Conservation (phyloP, 768 basidiomycete species). For the Phlebiopsis flavidoalba region DNA sequence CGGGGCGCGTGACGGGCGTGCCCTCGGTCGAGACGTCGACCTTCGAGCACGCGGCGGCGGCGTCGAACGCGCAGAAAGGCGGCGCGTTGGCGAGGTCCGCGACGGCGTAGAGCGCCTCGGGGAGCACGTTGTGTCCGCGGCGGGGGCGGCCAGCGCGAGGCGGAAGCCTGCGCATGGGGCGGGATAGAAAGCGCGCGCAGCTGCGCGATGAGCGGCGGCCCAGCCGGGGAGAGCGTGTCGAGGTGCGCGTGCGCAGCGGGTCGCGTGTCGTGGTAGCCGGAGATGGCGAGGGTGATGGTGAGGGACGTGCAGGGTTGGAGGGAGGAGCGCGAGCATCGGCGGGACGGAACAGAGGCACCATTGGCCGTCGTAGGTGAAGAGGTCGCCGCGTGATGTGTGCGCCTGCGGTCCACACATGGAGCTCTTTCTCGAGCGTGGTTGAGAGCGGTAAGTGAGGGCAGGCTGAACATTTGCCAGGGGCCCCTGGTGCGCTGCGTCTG, state of each 20-base stretch:
- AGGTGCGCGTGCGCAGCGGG: neutral
- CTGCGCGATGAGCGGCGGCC: neutral
- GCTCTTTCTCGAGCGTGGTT: neutral
- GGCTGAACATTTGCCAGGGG: neutral
- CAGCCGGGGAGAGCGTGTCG: neutral
- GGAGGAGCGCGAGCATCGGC: neutral
- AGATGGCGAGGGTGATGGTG: neutral
- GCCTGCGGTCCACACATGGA: neutral
- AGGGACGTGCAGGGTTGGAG: neutral
- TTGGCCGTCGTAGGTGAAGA: slow-evolving; percentile 5
- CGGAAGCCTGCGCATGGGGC: neutral
- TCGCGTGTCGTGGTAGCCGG: neutral
- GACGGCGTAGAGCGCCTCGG: slow-evolving; percentile 2
- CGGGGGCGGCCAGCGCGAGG: neutral
- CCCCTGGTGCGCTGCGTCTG: neutral
- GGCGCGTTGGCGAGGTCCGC: neutral
- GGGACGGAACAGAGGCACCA: slow-evolving; percentile 3
- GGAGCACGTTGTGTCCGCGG: neutral
- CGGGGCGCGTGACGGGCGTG: neutral
- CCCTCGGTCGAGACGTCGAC: neutral
- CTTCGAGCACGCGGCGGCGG: neutral
- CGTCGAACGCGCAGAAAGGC: neutral
- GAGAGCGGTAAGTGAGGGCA: neutral
- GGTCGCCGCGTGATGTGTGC: neutral
- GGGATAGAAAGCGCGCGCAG: neutral